Conservation (phyloP, 345 rosid genomes). For the Aurinia saxatilis region DNA sequence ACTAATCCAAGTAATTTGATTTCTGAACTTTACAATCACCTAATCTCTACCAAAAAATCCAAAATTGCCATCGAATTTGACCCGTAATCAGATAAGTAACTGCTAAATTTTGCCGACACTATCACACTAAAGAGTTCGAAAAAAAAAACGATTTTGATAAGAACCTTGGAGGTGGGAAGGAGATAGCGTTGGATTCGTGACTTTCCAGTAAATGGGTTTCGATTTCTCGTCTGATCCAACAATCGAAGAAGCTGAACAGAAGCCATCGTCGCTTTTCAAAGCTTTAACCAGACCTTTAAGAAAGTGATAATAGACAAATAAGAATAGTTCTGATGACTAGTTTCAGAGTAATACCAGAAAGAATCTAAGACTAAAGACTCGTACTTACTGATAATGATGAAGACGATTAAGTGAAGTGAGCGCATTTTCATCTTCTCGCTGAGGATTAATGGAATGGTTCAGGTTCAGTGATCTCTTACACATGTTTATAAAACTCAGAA, state of each 20-base stretch:
- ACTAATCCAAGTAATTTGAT: not conserved
- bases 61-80: no score
- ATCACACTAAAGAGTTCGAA: not conserved
- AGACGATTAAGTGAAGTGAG: constrained; percentile 10
- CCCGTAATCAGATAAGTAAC: no score
- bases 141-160: not conserved
- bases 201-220: constrained; percentile 72
- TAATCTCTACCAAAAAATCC: not conserved
- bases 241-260: constrained; percentile 59
- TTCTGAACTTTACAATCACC: not conserved
- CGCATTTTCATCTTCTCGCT: constrained; percentile 12
- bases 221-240: constrained; percentile 31
- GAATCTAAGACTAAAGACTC: not conserved
- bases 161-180: constrained; percentile 80
- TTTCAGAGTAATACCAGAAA: not conserved
- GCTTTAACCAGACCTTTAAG: constrained; percentile 33
- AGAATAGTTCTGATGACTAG: constrained; percentile 1
- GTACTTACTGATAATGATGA: constrained; percentile 14
- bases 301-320: not conserved
- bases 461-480: constrained; percentile 1
- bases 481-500: constrained; percentile 6
- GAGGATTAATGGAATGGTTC: constrained; percentile 8
- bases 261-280: constrained; percentile 46
- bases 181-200: constrained; percentile 74
- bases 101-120: no score